phyloP scores from a whole-genome alignment of 169 alveolate genomes.

The Cryptosporidium tyzzeri region DNA sequence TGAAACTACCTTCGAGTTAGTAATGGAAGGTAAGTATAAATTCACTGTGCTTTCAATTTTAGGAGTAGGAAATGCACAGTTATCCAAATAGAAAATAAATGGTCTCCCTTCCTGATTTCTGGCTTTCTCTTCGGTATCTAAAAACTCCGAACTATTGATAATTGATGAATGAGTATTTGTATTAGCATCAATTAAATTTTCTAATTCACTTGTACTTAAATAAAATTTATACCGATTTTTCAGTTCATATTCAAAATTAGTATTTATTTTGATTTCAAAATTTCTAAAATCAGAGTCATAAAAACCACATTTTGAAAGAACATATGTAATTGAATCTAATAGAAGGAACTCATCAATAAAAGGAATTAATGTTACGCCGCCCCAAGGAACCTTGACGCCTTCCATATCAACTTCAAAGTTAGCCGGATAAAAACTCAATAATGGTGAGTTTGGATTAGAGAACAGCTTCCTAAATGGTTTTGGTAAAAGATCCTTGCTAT shows the following conservation, averaged over 20 bases:
- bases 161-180: background rate
- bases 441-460: conserved; percentile 79
- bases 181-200: background rate
- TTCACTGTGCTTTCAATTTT: conserved; percentile 22
- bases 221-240: conserved; percentile 10
- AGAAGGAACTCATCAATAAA: conserved; percentile 79
- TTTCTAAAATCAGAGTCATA: conserved; percentile 21
- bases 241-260: background rate
- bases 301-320: conserved; percentile 49
- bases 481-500: conserved; percentile 79
- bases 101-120: conserved; percentile 28
- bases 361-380: conserved; percentile 84
- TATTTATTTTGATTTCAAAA: background rate
- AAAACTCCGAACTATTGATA: conserved; percentile 17
- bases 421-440: conserved; percentile 78
- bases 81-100: conserved; percentile 12
- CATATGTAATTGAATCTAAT: conserved; percentile 57
- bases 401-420: conserved; percentile 83
- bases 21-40: conserved; percentile 6
- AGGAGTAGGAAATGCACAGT: background rate
- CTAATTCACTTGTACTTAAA: conserved; percentile 1
- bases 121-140: background rate
- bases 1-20: conserved; percentile 36
- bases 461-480: conserved; percentile 77
- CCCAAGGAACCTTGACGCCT: conserved; percentile 85